Conservation (phyloP, 129 eudicot species). For the Logfia minima region DNA sequence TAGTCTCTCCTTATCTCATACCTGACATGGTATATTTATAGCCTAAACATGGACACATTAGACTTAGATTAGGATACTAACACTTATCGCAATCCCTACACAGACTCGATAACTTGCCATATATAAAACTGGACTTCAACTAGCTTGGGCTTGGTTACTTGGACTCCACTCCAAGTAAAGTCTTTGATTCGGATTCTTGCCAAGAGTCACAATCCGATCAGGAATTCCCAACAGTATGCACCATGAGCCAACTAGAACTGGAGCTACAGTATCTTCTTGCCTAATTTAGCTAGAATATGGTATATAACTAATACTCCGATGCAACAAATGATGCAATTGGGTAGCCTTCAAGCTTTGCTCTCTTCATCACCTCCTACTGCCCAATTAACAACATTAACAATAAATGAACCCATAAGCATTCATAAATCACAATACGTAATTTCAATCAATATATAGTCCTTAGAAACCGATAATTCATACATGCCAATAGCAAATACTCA, state of each 20-base stretch:
- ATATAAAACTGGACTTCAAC: too few relatives aligned
- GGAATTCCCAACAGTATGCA: too few relatives aligned
- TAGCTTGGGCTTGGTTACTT: too few relatives aligned
- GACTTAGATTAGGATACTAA: too few relatives aligned
- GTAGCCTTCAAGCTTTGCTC: conserved; percentile 54
- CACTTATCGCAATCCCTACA: too few relatives aligned
- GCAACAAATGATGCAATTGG: conserved; percentile 44
- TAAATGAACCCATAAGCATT: not conserved
- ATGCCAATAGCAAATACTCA: not conserved
- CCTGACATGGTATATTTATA: too few relatives aligned
- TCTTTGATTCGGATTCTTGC: too few relatives aligned
- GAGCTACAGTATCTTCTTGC: not conserved
- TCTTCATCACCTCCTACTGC: conserved; percentile 62
- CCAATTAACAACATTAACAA: not conserved
- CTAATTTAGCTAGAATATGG: not conserved
- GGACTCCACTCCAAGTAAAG: too few relatives aligned
- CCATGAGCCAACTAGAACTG: not conserved
- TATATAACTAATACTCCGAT: not conserved
- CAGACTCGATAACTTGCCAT: too few relatives aligned
- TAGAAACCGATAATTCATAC: conserved; percentile 9
- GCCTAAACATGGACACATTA: too few relatives aligned
- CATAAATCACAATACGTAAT: not conserved
- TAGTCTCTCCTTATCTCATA: too few relatives aligned
- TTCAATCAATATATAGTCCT: not conserved
- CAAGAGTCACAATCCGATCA: too few relatives aligned